Conservation (phyloP, 169 alveolate species). For the Cryptosporidium bovis region DNA sequence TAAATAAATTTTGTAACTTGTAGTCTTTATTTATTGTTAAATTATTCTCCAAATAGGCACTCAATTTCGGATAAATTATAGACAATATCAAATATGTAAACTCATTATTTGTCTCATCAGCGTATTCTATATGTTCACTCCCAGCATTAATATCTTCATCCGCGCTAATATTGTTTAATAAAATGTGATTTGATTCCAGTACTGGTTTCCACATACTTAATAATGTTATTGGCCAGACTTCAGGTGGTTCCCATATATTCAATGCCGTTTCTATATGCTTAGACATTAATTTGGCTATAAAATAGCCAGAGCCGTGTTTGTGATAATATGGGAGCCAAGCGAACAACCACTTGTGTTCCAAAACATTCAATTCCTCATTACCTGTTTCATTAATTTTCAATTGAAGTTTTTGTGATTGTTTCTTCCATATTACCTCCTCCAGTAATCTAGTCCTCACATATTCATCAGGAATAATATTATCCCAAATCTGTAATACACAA, state of each 20-base stretch:
- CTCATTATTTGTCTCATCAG: slow-evolving; percentile 26
- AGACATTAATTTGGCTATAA: slow-evolving; percentile 14
- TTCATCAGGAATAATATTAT: slow-evolving; percentile 24
- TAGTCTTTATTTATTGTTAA: not conserved
- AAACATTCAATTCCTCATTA: not conserved
- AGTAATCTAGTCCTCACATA: slow-evolving; percentile 9
- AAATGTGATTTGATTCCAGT: slow-evolving; percentile 2
- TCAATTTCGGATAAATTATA: slow-evolving; percentile 23
- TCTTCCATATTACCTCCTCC: slow-evolving; percentile 32
- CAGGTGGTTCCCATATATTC: slow-evolving; percentile 66
- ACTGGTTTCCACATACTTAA: slow-evolving; percentile 38
- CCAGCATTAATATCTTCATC: not conserved
- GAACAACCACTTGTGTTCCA: slow-evolving; percentile 48
- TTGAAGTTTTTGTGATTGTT: slow-evolving; percentile 40
- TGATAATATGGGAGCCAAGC: slow-evolving; percentile 50
- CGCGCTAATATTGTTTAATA: not conserved
- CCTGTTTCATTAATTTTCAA: not conserved
- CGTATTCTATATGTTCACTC: not conserved
- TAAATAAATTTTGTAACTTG: slow-evolving; percentile 1
- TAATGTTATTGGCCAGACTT: slow-evolving; percentile 37
- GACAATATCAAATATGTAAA: not conserved
- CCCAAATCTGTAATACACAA: slow-evolving; percentile 39
- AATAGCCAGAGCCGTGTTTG: slow-evolving; percentile 38
- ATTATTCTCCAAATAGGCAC: not conserved
- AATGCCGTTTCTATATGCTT: slow-evolving; percentile 3